Conservation (phyloP, 768 basidiomycete species). For the Suillus ampliporus region DNA sequence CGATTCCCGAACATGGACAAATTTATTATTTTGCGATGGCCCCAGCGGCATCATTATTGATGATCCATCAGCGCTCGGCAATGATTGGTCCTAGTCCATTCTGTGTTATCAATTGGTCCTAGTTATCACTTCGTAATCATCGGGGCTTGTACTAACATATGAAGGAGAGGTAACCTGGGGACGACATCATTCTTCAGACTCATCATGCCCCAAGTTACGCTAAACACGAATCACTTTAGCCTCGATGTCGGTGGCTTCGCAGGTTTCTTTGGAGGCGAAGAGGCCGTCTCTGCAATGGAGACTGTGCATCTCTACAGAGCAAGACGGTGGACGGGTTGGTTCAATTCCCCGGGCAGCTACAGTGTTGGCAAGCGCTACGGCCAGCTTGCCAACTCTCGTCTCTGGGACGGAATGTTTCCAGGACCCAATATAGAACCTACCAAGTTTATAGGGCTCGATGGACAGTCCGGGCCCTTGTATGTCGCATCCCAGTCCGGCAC, state of each 20-base stretch:
- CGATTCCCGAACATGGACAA: no score
- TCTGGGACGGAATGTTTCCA: slow-evolving; percentile 41
- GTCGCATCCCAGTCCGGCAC: slow-evolving; percentile 35
- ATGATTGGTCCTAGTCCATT: background rate
- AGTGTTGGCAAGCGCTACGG: slow-evolving; percentile 39
- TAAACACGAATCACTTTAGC: slow-evolving; percentile 17
- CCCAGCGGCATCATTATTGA: no score
- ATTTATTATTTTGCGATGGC: no score
- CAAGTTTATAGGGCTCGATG: slow-evolving; percentile 34
- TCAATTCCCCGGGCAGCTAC: slow-evolving; percentile 45
- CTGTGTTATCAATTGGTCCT: no score
- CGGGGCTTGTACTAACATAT: background rate
- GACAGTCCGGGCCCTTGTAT: slow-evolving; percentile 33
- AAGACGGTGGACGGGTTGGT: slow-evolving; percentile 42
- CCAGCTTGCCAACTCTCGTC: slow-evolving; percentile 29
- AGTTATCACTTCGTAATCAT: background rate
- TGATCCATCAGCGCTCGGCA: no score
- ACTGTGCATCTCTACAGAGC: slow-evolving; percentile 38
- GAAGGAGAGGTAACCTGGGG: no score
- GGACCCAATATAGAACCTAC: slow-evolving; percentile 33
- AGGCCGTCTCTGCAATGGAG: slow-evolving; percentile 44
- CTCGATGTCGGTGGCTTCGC: slow-evolving; percentile 40
- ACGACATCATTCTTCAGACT: slow-evolving; percentile 13
- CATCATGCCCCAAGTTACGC: slow-evolving; percentile 12
- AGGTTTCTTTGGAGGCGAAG: slow-evolving; percentile 45